Percentiles rank a stretch among this genome's conserved stretches.
phyloP scores from a whole-genome alignment of 306 rosid genomes.

The Begonia peltatifolia region DNA sequence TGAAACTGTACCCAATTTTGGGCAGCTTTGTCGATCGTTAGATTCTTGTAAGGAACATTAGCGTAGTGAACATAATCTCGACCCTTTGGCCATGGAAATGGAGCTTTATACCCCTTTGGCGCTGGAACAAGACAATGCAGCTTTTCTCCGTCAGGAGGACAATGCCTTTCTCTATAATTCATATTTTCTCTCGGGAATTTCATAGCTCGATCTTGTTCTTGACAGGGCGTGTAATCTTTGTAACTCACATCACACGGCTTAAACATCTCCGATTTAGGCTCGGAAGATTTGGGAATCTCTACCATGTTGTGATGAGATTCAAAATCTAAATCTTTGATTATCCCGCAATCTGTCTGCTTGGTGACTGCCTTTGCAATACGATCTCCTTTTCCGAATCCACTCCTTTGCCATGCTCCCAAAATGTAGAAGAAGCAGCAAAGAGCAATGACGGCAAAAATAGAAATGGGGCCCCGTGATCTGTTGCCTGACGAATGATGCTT shows the following conservation, averaged over 20 bases:
- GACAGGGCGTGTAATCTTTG: conserved; percentile 91
- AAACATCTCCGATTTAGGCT: conserved; percentile 47
- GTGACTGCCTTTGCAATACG: conserved; percentile 47
- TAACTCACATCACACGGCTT: conserved; percentile 57
- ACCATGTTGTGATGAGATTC: conserved; percentile 61
- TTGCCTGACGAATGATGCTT: conserved; percentile 38
- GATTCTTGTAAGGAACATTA: conserved; percentile 69
- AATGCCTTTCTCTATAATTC: conserved; percentile 96
- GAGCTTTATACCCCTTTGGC: conserved; percentile 65
- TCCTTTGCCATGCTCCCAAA: conserved; percentile 94
- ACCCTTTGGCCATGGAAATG: conserved; percentile 94
- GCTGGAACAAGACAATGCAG: conserved; percentile 89
- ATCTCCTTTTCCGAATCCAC: conserved; percentile 81
- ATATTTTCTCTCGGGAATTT: conserved; percentile 83
- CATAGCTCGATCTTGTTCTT: conserved; percentile 97
- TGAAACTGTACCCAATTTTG: conserved; percentile 87
- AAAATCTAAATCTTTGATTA: conserved; percentile 48
- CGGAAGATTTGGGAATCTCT: conserved; percentile 31
- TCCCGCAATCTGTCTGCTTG: conserved; percentile 49
- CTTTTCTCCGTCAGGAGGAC: conserved; percentile 73
- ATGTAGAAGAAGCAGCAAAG: conserved; percentile 85
- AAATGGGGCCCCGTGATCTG: conserved; percentile 48
- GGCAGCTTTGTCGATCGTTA: conserved; percentile 91
- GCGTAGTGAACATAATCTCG: conserved; percentile 84
- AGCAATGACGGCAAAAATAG: conserved; percentile 64